Conservation (phyloP, 257 asterid genomes). For the Jacaranda copaia region DNA sequence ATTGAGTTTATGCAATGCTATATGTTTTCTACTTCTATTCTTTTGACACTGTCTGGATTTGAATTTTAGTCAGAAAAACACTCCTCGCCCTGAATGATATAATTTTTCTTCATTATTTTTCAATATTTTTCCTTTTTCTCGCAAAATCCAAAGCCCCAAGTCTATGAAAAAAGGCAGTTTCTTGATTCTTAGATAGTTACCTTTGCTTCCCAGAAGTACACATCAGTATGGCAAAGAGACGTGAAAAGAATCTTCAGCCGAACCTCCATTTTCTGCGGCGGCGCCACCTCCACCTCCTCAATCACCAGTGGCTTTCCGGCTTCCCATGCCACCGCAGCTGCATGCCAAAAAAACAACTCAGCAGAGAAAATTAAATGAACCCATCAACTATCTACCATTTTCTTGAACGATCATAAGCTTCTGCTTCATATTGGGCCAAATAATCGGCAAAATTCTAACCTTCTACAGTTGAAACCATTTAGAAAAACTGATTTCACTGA, state of each 20-base stretch:
- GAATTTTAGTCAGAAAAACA: too few relatives aligned
- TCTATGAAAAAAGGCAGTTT: too few relatives aligned
- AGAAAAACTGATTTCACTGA: not conserved
- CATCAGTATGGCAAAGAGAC: slow-evolving; percentile 77
- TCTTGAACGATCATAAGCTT: not conserved
- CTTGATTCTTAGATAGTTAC: slow-evolving; percentile 37
- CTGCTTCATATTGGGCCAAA: too few relatives aligned
- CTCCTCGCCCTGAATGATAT: too few relatives aligned
- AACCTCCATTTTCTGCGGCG: slow-evolving; percentile 92
- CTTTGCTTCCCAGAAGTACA: slow-evolving; percentile 53
- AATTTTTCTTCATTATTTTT: too few relatives aligned
- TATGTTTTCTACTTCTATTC: not conserved
- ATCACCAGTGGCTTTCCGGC: slow-evolving; percentile 90
- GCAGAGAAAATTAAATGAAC: not conserved
- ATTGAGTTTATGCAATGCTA: not conserved
- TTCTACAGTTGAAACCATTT: not conserved
- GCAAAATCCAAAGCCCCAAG: too few relatives aligned
- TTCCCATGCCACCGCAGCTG: slow-evolving; percentile 96
- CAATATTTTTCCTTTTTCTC: too few relatives aligned
- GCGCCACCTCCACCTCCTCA: slow-evolving; percentile 92
- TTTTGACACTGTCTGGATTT: too few relatives aligned
- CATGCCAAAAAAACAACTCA: not conserved
- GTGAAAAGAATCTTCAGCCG: slow-evolving; percentile 79
- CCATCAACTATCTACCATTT: not conserved
- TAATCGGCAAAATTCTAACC: not conserved